These are phyloP conservation scores for Heliocybe sulcata DNA, from an alignment of 1,284 basidiomycete genomes.

Conservation along the genomic window DNA sequence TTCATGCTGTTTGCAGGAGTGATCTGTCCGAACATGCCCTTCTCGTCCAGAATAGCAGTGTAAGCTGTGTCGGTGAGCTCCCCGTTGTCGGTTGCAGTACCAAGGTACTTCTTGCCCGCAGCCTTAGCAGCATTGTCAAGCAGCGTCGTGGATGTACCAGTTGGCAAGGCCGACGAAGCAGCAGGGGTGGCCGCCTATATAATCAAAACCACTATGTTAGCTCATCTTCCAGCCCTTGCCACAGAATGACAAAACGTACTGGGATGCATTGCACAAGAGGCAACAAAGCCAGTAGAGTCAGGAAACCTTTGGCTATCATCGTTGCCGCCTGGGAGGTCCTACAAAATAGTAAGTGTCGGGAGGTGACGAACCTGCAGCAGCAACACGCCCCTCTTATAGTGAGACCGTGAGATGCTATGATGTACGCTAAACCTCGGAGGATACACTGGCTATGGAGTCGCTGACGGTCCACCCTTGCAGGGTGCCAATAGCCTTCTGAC, in stretches of 20 bases:
- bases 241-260: neutral
- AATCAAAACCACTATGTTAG: neutral
- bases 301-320: neutral
- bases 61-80: conserved; percentile 42
- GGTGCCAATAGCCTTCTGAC: neutral
- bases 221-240: neutral
- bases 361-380: neutral
- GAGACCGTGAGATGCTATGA: neutral
- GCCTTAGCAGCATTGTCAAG: conserved; percentile 35
- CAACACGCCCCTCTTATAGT: neutral
- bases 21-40: conserved; percentile 38
- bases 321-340: neutral
- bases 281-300: neutral
- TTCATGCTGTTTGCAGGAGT: conserved; percentile 52
- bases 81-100: conserved; percentile 52
- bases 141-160: conserved; percentile 14
- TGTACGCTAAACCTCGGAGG: too few relatives aligned
- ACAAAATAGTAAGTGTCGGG: neutral
- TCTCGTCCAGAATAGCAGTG: conserved; percentile 31
- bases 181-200: conserved; percentile 3
- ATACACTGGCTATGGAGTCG: too few relatives aligned
- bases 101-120: conserved; percentile 50
- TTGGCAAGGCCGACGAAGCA: conserved; percentile 9
- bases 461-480: neutral
- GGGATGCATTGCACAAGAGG: neutral